Evolutionary conservation across 2,329 filamentous ascomycete species (phyloP).

Genomic region (Trichophyton rubrum): DNA sequence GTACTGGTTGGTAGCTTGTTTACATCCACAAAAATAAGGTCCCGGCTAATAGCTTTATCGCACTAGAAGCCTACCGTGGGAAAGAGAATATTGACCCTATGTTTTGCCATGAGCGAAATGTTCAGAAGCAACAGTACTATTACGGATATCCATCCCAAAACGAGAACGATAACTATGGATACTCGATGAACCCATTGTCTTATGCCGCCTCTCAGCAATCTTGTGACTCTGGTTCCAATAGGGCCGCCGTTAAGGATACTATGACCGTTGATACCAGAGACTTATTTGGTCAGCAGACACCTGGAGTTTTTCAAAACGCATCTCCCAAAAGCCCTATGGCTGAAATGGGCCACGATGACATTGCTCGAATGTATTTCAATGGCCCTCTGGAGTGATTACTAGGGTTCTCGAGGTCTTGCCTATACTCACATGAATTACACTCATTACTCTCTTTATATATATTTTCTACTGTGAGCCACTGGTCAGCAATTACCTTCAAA

Average conservation of each 20-base stretch:
- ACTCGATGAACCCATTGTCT: constrained; percentile 25
- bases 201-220: constrained; percentile 13
- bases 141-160: constrained; percentile 17
- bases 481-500: not conserved
- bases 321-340: constrained; percentile 27
- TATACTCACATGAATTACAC: not conserved
- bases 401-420: not conserved
- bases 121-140: constrained; percentile 17
- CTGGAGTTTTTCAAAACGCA: constrained; percentile 13
- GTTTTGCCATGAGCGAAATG: constrained; percentile 16
- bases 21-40: not conserved
- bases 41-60: constrained; percentile 10
- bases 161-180: constrained; percentile 18
- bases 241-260: constrained; percentile 4
- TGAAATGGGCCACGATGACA: constrained; percentile 24
- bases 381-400: constrained; percentile 9
- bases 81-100: constrained; percentile 32
- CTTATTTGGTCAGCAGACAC: constrained; percentile 9
- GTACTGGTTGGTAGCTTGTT: not conserved
- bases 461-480: not conserved
- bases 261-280: constrained; percentile 1
- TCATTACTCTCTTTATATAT: not conserved
- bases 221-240: constrained; percentile 11
- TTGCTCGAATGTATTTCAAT: constrained; percentile 24
- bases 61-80: constrained; percentile 13